Conservation (phyloP, 2,329 filamentous ascomycete genomes). For the Paraphoma sp. region DNA sequence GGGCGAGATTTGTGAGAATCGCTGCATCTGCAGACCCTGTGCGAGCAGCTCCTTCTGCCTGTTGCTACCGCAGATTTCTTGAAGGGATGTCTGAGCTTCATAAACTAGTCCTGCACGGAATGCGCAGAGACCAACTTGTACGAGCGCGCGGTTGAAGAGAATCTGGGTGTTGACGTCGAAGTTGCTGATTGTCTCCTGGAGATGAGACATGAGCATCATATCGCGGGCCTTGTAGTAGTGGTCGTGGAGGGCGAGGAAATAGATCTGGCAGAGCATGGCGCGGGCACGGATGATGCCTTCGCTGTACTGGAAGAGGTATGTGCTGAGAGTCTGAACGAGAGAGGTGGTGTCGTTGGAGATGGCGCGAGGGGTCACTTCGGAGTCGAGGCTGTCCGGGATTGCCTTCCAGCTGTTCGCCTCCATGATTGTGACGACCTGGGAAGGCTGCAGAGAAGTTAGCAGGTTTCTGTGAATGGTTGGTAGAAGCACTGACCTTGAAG, state of each 20-base stretch:
- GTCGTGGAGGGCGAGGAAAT: slow-evolving; percentile 96
- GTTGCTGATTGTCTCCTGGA: slow-evolving; percentile 95
- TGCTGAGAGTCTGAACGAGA: slow-evolving; percentile 87
- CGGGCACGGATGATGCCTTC: slow-evolving; percentile 95
- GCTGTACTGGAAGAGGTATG: slow-evolving; percentile 92
- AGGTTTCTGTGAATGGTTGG: neutral
- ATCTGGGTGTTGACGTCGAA: slow-evolving; percentile 98
- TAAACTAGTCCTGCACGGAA: slow-evolving; percentile 97
- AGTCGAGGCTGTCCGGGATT: slow-evolving; percentile 73
- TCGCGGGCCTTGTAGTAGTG: slow-evolving; percentile 98
- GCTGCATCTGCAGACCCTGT: slow-evolving; percentile 97
- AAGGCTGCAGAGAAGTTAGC: slow-evolving; percentile 62
- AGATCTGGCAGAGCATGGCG: slow-evolving; percentile 98
- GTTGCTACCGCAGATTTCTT: slow-evolving; percentile 97
- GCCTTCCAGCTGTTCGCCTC: slow-evolving; percentile 94
- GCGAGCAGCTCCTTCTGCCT: slow-evolving; percentile 97
- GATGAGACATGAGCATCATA: slow-evolving; percentile 99
- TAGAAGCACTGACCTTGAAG: slow-evolving; percentile 75
- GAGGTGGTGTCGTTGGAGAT: slow-evolving; percentile 71
- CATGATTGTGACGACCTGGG: slow-evolving; percentile 89
- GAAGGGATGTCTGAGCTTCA: slow-evolving; percentile 95
- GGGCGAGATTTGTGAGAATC: slow-evolving; percentile 93
- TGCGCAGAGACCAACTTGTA: slow-evolving; percentile 96
- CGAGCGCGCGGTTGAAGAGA: slow-evolving; percentile 96
- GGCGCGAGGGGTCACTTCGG: slow-evolving; percentile 77